Conservation (phyloP, 2,329 filamentous ascomycete genomes). For the Furcasterigmium furcatum region DNA sequence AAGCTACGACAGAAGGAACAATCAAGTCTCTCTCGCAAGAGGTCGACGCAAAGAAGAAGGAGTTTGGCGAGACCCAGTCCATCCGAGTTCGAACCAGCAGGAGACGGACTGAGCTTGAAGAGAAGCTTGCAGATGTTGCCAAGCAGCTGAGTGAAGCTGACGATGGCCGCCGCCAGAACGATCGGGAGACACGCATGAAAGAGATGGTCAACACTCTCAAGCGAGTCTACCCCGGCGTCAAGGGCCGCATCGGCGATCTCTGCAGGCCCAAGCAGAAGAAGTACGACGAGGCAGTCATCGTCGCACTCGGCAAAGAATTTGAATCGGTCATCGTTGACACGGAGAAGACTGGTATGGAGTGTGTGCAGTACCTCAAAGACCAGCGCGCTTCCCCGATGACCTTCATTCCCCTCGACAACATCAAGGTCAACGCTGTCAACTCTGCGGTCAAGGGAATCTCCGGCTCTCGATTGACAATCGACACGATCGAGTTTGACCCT, state of each 20-base stretch:
- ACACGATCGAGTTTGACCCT: constrained; percentile 91
- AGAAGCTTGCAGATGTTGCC: constrained; percentile 80
- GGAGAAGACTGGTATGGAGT: constrained; percentile 90
- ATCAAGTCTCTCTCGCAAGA: constrained; percentile 70
- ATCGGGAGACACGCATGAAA: constrained; percentile 74
- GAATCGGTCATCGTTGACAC: constrained; percentile 94
- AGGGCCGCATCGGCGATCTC: constrained; percentile 83
- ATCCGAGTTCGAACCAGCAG: constrained; percentile 79
- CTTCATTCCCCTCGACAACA: constrained; percentile 95
- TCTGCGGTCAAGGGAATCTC: constrained; percentile 87
- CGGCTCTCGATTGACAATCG: constrained; percentile 84
- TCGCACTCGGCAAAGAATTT: constrained; percentile 87
- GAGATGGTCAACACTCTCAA: constrained; percentile 85
- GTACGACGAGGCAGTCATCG: constrained; percentile 88
- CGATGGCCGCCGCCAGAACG: constrained; percentile 79
- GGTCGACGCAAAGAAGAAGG: constrained; percentile 86
- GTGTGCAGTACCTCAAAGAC: constrained; percentile 90
- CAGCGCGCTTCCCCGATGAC: constrained; percentile 84
- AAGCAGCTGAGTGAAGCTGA: constrained; percentile 82
- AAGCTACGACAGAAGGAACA: constrained; percentile 55
- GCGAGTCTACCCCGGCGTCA: constrained; percentile 87
- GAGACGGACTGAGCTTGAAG: constrained; percentile 82
- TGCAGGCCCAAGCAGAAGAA: constrained; percentile 98
- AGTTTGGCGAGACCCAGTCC: constrained; percentile 81
- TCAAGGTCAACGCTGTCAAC: constrained; percentile 89